These are phyloP conservation scores for Pythium oligandrum DNA, from an alignment of 352 stramenopile species.

Conservation along the genomic window DNA sequence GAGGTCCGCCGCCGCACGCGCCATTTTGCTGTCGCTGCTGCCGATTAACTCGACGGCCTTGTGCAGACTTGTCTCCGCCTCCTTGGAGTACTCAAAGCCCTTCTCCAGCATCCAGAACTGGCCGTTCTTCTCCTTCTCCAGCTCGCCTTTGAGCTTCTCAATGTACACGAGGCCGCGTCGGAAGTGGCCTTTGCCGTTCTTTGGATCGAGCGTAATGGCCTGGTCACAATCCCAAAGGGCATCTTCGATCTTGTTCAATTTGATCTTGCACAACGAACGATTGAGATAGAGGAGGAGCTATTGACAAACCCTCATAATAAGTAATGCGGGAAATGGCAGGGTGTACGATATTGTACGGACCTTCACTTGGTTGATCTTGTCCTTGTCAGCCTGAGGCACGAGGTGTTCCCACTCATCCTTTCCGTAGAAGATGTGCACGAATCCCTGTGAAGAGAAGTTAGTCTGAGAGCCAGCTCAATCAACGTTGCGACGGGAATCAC, in stretches of 20 bases:
- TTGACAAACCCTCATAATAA: neutral
- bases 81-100: slow-evolving; percentile 59
- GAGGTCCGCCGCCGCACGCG: slow-evolving; percentile 52
- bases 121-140: slow-evolving; percentile 73
- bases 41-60: slow-evolving; percentile 48
- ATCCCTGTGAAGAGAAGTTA: slow-evolving; percentile 36
- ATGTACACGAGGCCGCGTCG: slow-evolving; percentile 72
- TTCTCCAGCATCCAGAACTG: slow-evolving; percentile 89
- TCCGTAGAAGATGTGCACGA: slow-evolving; percentile 83
- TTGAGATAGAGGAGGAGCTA: slow-evolving; percentile 79
- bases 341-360: slow-evolving; percentile 12
- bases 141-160: slow-evolving; percentile 75
- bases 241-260: slow-evolving; percentile 78
- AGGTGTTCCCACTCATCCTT: slow-evolving; percentile 86
- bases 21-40: slow-evolving; percentile 42
- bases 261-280: slow-evolving; percentile 80
- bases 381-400: slow-evolving; percentile 62
- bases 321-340: neutral
- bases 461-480: too few relatives aligned
- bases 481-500: neutral
- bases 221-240: slow-evolving; percentile 83
- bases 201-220: slow-evolving; percentile 62
- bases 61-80: slow-evolving; percentile 70
- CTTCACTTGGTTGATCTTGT: slow-evolving; percentile 80
- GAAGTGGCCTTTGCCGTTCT: slow-evolving; percentile 74